Evolutionary conservation across 768 basidiomycete genomes (phyloP).

Genomic region (Macrolepiota fuliginosa): DNA sequence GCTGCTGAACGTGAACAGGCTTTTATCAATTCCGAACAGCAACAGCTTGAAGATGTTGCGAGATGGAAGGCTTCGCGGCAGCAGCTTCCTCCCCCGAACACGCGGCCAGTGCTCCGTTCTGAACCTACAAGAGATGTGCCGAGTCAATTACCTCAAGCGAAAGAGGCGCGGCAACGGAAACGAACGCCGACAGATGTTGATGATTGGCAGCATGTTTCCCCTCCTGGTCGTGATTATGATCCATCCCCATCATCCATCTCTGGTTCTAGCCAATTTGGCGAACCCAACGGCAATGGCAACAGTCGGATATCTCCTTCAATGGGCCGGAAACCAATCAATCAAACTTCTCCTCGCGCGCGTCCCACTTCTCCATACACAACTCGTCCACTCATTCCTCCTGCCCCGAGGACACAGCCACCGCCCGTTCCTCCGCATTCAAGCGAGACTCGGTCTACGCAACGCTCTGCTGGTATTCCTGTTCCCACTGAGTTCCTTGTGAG

Average conservation of each 20-base stretch:
- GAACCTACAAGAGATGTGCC: conserved; percentile 7
- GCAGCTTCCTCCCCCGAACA: conserved; percentile 10
- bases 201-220: conserved; percentile 18
- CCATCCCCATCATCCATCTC: conserved; percentile 25
- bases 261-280: conserved; percentile 10
- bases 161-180: conserved; percentile 23
- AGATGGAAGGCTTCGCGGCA: conserved; percentile 19
- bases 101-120: conserved; percentile 9
- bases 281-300: conserved; percentile 25
- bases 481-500: conserved; percentile 45
- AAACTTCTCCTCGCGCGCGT: conserved; percentile 15
- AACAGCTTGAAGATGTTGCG: conserved; percentile 24
- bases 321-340: conserved; percentile 27
- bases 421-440: conserved; percentile 31
- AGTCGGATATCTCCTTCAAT: conserved; percentile 14
- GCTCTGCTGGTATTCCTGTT: conserved; percentile 20
- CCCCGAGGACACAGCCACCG: conserved; percentile 36
- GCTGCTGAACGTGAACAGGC: conserved; percentile 45
- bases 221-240: conserved; percentile 20
- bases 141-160: conserved; percentile 12
- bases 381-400: conserved; percentile 31
- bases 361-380: conserved; percentile 30
- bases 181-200: conserved; percentile 23
- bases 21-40: conserved; percentile 38
- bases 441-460: conserved; percentile 28